Percentiles rank a stretch among this genome's conserved stretches.
These are phyloP conservation scores for Lipomyces spencermartinsiae DNA, from an alignment of 805 yeast species.

Conservation along the genomic window DNA sequence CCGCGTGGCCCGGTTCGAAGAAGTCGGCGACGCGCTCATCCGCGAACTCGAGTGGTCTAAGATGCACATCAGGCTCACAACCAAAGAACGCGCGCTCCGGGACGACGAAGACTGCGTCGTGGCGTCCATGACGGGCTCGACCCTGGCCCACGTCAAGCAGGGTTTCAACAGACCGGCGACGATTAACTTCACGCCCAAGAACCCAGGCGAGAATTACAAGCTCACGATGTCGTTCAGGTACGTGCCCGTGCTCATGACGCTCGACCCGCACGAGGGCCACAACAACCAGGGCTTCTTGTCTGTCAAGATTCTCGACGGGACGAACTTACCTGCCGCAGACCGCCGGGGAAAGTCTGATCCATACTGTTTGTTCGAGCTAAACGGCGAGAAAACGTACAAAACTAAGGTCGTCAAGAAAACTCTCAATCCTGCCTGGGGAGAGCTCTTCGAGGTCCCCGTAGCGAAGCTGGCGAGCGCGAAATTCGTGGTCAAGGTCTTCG, in stretches of 20 bases:
- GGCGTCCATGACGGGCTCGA: conserved; percentile 70
- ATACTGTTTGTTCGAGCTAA: conserved; percentile 69
- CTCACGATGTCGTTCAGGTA: conserved; percentile 61
- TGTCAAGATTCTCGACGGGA: conserved; percentile 67
- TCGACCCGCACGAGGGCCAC: conserved; percentile 78
- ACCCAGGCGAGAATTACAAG: conserved; percentile 48
- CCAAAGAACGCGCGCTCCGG: conserved; percentile 53
- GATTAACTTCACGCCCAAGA: conserved; percentile 60
- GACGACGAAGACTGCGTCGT: conserved; percentile 63
- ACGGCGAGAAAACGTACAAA: conserved; percentile 69
- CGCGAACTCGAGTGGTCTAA: conserved; percentile 80
- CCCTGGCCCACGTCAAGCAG: conserved; percentile 66
- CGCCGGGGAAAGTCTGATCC: conserved; percentile 91
- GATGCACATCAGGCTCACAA: conserved; percentile 65
- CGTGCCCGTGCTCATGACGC: conserved; percentile 70
- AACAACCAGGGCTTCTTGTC: conserved; percentile 75
- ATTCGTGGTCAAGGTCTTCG: conserved; percentile 66
- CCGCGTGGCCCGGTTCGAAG: conserved; percentile 49
- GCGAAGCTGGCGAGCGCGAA: conserved; percentile 66
- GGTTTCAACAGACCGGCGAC: conserved; percentile 68
- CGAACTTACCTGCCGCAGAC: conserved; percentile 81
- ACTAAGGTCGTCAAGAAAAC: conserved; percentile 86
- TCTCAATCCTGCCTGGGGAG: conserved; percentile 89
- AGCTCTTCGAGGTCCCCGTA: conserved; percentile 61
- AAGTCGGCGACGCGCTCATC: conserved; percentile 75